phyloP scores from a whole-genome alignment of 768 basidiomycete genomes.

The Podaxis pistillaris region DNA sequence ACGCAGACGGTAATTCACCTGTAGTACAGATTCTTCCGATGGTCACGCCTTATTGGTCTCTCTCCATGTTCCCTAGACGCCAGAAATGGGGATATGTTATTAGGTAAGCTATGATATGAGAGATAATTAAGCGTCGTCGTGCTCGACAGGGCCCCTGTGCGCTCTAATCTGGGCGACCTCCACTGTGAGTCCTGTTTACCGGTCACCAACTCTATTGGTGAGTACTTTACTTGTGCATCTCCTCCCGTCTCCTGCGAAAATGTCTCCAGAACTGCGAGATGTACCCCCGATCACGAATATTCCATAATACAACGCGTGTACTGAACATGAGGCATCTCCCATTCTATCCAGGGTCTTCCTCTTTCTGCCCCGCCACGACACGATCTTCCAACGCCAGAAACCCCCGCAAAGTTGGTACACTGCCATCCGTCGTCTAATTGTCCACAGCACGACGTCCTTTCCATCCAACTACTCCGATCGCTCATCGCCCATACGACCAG shows the following conservation, averaged over 20 bases:
- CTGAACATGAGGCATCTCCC: slow-evolving; percentile 54
- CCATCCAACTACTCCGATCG: slow-evolving; percentile 7
- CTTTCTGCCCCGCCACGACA: neutral
- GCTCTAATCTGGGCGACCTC: neutral
- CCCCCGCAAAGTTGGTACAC: neutral
- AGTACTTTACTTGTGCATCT: slow-evolving; percentile 9
- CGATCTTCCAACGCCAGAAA: neutral
- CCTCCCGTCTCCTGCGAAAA: slow-evolving; percentile 8
- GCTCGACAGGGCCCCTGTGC: neutral
- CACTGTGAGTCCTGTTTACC: neutral
- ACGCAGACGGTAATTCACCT: neutral
- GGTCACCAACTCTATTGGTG: slow-evolving; percentile 1
- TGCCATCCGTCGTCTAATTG: neutral
- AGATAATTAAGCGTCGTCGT: slow-evolving; percentile 3
- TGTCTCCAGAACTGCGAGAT: slow-evolving; percentile 18
- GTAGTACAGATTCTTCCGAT: neutral
- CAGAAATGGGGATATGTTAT: slow-evolving; percentile 1
- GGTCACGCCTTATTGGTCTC: slow-evolving; percentile 6
- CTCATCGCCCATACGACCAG: slow-evolving; percentile 1
- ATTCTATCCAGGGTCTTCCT: slow-evolving; percentile 8
- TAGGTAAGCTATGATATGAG: slow-evolving; percentile 10
- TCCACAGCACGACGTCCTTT: neutral
- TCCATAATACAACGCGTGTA: slow-evolving; percentile 40
- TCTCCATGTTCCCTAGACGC: slow-evolving; percentile 7
- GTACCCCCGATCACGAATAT: slow-evolving; percentile 23